A percentile compares a stretch with the other conserved stretches of the same genome.
phyloP scores from a whole-genome alignment of 495 filamentous ascomycete genomes.

The Lichina pygmaea region DNA sequence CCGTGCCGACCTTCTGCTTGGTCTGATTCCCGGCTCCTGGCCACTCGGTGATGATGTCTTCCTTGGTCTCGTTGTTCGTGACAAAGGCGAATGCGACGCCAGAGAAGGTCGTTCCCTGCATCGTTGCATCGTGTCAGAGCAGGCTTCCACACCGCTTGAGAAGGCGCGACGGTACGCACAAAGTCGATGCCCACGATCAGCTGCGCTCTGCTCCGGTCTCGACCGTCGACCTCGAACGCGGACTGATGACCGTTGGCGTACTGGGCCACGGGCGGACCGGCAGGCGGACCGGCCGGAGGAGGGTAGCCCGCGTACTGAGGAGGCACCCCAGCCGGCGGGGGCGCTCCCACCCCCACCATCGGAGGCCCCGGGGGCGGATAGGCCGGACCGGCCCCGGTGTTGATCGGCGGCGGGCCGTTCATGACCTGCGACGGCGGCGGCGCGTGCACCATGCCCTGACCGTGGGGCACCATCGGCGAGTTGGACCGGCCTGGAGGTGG shows the following conservation, averaged over 20 bases:
- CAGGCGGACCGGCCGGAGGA: not conserved
- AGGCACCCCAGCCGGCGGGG: conserved; percentile 1
- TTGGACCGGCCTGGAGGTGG: conserved; percentile 16
- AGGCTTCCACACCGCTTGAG: conserved; percentile 48
- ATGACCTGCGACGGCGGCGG: conserved; percentile 19
- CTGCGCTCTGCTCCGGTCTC: conserved; percentile 53
- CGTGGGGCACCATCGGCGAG: conserved; percentile 24
- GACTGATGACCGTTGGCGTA: conserved; percentile 18
- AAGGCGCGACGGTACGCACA: conserved; percentile 45
- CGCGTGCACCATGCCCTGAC: conserved; percentile 19
- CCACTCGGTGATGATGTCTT: conserved; percentile 59
- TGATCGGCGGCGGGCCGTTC: conserved; percentile 5
- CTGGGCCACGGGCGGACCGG: not conserved
- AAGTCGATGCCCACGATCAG: conserved; percentile 64
- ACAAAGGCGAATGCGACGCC: conserved; percentile 50
- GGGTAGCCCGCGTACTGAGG: conserved; percentile 1
- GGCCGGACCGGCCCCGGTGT: not conserved
- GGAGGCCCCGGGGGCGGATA: not conserved
- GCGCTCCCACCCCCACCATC: not conserved
- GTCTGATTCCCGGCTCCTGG: conserved; percentile 49
- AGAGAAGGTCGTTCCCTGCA: conserved; percentile 46
- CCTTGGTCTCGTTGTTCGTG: conserved; percentile 52
- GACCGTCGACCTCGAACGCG: conserved; percentile 65
- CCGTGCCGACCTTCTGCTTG: conserved; percentile 34
- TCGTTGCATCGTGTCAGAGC: conserved; percentile 29